Evolutionary conservation across 257 asterid species (phyloP), one percentile per base, ranked within the genome.

Genomic region (Lantana camara): DNA sequence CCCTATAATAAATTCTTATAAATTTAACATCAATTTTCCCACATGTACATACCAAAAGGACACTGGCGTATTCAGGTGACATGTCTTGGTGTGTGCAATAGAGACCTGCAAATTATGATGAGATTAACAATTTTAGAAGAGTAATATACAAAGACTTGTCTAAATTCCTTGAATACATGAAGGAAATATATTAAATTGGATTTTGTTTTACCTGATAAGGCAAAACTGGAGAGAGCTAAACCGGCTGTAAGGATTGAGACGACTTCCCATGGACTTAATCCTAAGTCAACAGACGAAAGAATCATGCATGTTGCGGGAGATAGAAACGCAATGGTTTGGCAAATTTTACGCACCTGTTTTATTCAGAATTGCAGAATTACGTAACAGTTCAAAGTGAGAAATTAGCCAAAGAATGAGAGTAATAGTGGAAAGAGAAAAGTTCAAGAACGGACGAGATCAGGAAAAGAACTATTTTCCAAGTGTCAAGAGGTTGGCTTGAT

Each of bases 51-150:
- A 89, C 97, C 96, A 93, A 71, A 66, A 93, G 97, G 61, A 93
- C 83, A 76, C 99, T 84, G 44, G 99, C 99, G 69, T 93, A 93
- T 80, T 93, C 96, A 4, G 99, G 97, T 6, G 99, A 93, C 23
- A 93, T 93, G 68, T 93, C 99, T 79, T 93, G 98, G 89, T 90
- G 99, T 9, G 97, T 93, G 64, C 99, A 93, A 72, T 93, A 93
- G 19, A 93, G 75, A 57, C 99, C 99, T 92, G 79, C 69, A 59
- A 54, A 64, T n/a, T n/a, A n/a, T 16, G 30, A 71, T 4, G 32
- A 57, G 46, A 68, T 71, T 21, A 64, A 37, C 24, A 44, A 12
- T 30, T 71, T 58, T 6, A 46, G 24, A 60, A 42, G 24, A 44
- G 41, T 56, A 3, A 61, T 14, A 52, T 30, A 61, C 17, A 59